A percentile compares a stretch with the other conserved stretches of the same genome.
Evolutionary conservation across 73 alveolate genomes (phyloP).

Genomic region (Stentor roeselii): DNA sequence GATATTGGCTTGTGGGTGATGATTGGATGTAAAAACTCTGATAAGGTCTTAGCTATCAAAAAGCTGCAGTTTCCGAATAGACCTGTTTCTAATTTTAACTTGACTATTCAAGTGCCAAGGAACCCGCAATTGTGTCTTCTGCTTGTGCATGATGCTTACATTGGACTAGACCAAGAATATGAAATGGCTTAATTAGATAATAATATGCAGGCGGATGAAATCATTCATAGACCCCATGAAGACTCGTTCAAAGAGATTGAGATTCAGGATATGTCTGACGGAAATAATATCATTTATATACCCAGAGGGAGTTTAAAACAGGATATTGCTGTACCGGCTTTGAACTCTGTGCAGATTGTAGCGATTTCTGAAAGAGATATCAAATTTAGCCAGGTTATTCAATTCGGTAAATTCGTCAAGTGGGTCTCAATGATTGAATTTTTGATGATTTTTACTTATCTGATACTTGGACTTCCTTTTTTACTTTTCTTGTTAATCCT

Average conservation of each 20-base stretch:
- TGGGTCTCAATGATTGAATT: background rate
- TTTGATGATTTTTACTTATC: background rate
- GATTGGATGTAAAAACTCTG: conserved; percentile 69
- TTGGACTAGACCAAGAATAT: conserved; percentile 84
- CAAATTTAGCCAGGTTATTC: conserved; percentile 1
- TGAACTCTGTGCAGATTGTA: background rate
- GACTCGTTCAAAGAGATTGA: background rate
- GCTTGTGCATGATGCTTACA: conserved; percentile 81
- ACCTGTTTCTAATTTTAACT: conserved; percentile 50
- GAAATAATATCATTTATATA: too few species aligned
- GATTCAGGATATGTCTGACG: background rate
- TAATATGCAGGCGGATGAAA: background rate
- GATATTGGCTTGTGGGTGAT: conserved; percentile 82
- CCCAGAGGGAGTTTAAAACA: background rate
- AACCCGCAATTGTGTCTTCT: conserved; percentile 56
- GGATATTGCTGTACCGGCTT: background rate
- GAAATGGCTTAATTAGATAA: conserved; percentile 40
- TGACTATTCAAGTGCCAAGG: conserved; percentile 71
- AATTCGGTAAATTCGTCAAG: background rate
- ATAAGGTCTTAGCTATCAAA: conserved; percentile 79
- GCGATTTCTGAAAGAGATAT: conserved; percentile 15
- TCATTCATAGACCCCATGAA: background rate
- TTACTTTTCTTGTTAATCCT: background rate
- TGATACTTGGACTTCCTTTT: background rate
- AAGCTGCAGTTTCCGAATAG: conserved; percentile 64